These are phyloP conservation scores for Craterostigma plantagineum DNA, from an alignment of 257 asterid species.

Conservation along the genomic window DNA sequence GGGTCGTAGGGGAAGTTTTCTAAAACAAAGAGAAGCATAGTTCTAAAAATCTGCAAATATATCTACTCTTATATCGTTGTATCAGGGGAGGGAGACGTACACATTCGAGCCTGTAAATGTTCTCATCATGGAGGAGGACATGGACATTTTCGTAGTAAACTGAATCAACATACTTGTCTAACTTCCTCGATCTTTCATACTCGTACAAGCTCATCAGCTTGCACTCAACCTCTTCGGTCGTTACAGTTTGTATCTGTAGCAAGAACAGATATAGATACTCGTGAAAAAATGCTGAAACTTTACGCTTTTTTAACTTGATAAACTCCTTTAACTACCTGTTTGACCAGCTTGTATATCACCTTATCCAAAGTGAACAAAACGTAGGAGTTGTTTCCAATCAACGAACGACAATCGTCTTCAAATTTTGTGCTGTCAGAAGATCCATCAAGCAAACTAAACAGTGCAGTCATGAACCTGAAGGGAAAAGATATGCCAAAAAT, in stretches of 20 bases:
- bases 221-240: conserved; percentile 36
- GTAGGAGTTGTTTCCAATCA: conserved; percentile 88
- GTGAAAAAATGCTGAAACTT: too few relatives aligned
- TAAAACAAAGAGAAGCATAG: conserved; percentile 16
- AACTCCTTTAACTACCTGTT: conserved; percentile 32
- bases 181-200: conserved; percentile 29
- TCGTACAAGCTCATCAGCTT: conserved; percentile 35
- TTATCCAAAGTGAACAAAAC: conserved; percentile 88
- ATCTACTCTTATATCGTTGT: not conserved
- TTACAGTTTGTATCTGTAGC: conserved; percentile 45
- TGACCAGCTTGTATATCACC: conserved; percentile 79
- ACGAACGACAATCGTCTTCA: conserved; percentile 90
- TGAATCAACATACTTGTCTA: conserved; percentile 29
- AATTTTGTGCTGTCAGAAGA: conserved; percentile 75
- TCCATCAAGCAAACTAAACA: conserved; percentile 88
- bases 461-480: conserved; percentile 69
- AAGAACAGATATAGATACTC: conserved; percentile 5
- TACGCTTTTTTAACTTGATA: too few relatives aligned
- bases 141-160: conserved; percentile 40
- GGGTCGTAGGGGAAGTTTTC: conserved; percentile 54
- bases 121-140: conserved; percentile 39
- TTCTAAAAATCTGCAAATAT: not conserved
- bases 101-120: conserved; percentile 42
- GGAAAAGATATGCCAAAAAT: not conserved
- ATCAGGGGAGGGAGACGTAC: conserved; percentile 27